Conservation (phyloP, 176 grass and related monocot genomes). For the Carex pumila region DNA sequence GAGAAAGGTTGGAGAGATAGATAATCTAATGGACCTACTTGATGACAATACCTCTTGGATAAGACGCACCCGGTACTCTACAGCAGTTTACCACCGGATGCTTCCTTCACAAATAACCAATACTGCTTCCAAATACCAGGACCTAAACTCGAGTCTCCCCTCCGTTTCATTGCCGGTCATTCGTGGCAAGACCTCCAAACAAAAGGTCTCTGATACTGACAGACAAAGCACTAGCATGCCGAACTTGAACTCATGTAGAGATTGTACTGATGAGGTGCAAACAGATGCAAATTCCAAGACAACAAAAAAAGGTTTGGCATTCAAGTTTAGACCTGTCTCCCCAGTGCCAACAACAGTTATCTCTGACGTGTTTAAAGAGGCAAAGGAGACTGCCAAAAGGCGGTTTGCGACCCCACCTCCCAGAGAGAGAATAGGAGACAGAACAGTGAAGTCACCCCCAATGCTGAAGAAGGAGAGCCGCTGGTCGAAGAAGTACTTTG, state of each 20-base stretch:
- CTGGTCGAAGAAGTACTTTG: constrained; percentile 30
- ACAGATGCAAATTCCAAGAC: neutral
- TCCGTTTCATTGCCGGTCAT: constrained; percentile 24
- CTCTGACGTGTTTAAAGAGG: constrained; percentile 58
- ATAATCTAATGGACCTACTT: constrained; percentile 31
- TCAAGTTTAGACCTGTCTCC: constrained; percentile 45
- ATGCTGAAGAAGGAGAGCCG: constrained; percentile 41
- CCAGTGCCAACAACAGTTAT: constrained; percentile 44
- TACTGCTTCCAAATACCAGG: constrained; percentile 16
- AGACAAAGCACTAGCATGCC: constrained; percentile 24
- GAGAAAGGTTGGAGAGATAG: neutral
- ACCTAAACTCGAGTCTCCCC: constrained; percentile 32
- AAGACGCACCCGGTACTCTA: constrained; percentile 64
- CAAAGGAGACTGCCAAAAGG: constrained; percentile 42
- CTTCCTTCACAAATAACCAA: constrained; percentile 40
- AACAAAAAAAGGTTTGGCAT: neutral
- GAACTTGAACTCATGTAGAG: constrained; percentile 29
- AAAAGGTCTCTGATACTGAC: constrained; percentile 23
- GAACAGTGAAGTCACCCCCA: neutral
- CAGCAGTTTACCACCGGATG: constrained; percentile 51
- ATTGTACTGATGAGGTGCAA: constrained; percentile 21
- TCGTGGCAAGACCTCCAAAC: neutral
- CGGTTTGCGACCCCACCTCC: constrained; percentile 74
- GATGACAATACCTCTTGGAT: constrained; percentile 79
- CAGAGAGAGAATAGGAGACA: constrained; percentile 24